These are phyloP conservation scores for Eucalyptus camaldulensis DNA, from an alignment of 345 rosid species.

Conservation along the genomic window DNA sequence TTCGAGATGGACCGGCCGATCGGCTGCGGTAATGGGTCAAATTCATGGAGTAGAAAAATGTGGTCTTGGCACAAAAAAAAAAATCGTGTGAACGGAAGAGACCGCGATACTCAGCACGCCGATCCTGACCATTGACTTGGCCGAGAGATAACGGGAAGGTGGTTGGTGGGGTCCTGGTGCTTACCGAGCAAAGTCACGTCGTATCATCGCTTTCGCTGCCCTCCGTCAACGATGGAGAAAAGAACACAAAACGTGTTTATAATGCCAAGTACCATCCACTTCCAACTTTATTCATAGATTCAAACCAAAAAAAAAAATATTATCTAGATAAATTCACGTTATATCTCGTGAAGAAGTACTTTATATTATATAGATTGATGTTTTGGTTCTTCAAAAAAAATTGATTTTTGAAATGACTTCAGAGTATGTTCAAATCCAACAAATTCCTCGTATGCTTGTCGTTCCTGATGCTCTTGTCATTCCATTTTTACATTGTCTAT, in stretches of 20 bases:
- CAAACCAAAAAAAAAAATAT: fast-evolving
- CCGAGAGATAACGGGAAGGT: neutral
- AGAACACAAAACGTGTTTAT: neutral
- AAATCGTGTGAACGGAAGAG: neutral
- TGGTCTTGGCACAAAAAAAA: neutral
- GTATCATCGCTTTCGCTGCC: neutral
- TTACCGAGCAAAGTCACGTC: neutral
- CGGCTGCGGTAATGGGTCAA: neutral
- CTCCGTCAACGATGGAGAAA: neutral
- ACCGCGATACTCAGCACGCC: neutral
- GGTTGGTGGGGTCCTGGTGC: neutral
- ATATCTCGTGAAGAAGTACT: neutral
- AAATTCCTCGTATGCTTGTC: fast-evolving
- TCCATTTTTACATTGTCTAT: neutral
- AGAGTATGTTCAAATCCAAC: fast-evolving
- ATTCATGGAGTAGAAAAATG: neutral
- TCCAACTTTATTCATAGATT: neutral
- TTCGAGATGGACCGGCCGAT: neutral
- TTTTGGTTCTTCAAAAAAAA: neutral
- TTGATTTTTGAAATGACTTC: neutral
- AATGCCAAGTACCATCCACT: neutral
- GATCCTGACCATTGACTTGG: neutral
- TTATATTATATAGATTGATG: neutral
- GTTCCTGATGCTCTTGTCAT: neutral
- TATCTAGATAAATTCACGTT: neutral